Percentiles rank a stretch among this genome's conserved stretches.
Conservation (phyloP, 2,329 filamentous ascomycete species). For the Cordyceps fumosorosea region DNA sequence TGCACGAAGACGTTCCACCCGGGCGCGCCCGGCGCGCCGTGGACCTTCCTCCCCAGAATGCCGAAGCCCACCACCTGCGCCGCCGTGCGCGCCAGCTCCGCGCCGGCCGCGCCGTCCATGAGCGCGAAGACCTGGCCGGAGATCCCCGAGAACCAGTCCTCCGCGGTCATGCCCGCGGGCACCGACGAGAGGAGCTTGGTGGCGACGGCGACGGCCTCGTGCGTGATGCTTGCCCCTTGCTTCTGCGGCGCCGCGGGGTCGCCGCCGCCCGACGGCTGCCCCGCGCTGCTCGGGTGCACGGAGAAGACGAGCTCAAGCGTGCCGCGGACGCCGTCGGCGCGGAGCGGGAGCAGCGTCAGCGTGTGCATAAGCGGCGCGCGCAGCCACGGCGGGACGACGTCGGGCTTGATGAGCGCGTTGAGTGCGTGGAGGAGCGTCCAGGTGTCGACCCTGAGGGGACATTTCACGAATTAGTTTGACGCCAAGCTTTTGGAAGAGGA, state of each 20-base stretch:
- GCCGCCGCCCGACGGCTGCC: slow-evolving; percentile 31
- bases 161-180: slow-evolving; percentile 45
- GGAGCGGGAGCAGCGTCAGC: slow-evolving; percentile 55
- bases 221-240: slow-evolving; percentile 56
- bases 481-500: neutral
- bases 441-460: slow-evolving; percentile 27
- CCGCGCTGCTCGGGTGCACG: slow-evolving; percentile 51
- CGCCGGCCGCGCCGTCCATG: slow-evolving; percentile 46
- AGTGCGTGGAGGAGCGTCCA: slow-evolving; percentile 54
- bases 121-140: slow-evolving; percentile 55
- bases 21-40: slow-evolving; percentile 54
- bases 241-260: slow-evolving; percentile 45
- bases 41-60: slow-evolving; percentile 56
- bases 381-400: slow-evolving; percentile 53
- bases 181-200: slow-evolving; percentile 55
- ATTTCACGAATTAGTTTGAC: neutral
- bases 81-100: slow-evolving; percentile 29
- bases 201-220: slow-evolving; percentile 60
- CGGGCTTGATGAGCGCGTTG: slow-evolving; percentile 58
- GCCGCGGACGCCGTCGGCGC: slow-evolving; percentile 56
- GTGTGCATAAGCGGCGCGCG: slow-evolving; percentile 48
- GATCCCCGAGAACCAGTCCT: slow-evolving; percentile 55
- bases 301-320: slow-evolving; percentile 67
- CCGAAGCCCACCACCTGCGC: slow-evolving; percentile 45
- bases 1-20: slow-evolving; percentile 59